Base-by-base conservation (phyloP, 331 rosid genomes). In the Spiraea crenata region DNA sequence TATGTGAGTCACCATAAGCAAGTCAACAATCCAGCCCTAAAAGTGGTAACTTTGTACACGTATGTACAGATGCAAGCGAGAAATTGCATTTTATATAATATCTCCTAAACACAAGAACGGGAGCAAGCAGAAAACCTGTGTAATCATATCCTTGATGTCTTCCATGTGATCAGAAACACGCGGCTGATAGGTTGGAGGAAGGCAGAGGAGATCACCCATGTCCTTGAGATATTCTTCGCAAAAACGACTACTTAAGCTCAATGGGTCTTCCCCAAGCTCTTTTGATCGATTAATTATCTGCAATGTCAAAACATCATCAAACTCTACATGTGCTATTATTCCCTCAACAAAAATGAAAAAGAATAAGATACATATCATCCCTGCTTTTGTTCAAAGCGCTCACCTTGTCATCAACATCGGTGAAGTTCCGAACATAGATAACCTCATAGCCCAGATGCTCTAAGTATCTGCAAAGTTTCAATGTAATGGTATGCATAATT, bases 391-490 rank as follows among this genome's bases (percentile, higher is more conserved):
- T 61, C 52, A 25, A 14, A 38, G 12, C 41, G 57, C 79, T 72
- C 82, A 89, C 99, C 96, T 93, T 93, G 85, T 93, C 97, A 81
- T 93, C 99, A 51, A 91, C 99, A 79, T 93, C 97, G 12, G 99
- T 93, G 77, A 93, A 93, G 72, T 93, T 93, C 81, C 99, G 89
- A 68, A 93, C 95, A 68, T 91, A 93, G 0, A 91, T 89, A 39
- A 93, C 95, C 81, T 89, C 88, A 69, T 91, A 93, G 17, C 95
- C 93, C 85, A 89, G 67, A 76, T 85, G 82, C 69, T 59, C 76
- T 38, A 93, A 85, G 78, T 91, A 91, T 77, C 97, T 93, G 88
- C 79, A 78, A 38, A 73, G 50, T 40, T 44, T 57, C 76, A 64
- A 48, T 71, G 44, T 67, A 77, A 16, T 8, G 64, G 41, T 50